Evolutionary conservation across 1,284 basidiomycete genomes (phyloP), one percentile per base, ranked within the genome.

Genomic region (Naganishia liquefaciens): DNA sequence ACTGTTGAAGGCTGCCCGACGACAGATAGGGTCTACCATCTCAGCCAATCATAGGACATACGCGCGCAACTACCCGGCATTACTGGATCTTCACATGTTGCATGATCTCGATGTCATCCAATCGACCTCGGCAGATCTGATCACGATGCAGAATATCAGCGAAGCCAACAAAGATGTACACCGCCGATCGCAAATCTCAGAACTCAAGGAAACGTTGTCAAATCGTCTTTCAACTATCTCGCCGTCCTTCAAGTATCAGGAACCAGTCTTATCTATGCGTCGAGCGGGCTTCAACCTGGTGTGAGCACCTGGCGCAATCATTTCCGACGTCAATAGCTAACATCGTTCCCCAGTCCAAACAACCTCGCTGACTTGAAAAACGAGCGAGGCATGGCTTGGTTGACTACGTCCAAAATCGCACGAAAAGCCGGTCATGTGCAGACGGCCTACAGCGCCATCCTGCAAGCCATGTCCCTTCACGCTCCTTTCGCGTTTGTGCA

Each of bases 391-490:
- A 84, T 84, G 57, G 86, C 91, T 1, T 99, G 96, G 96, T 85
- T 99, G 17, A 83, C 86, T 21, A 97, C 91, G 64, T 89, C 94
- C 19, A 98, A 96, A 76, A 93, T 94, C 66, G 95, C 96, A 15
- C 84, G 96, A 55, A 97, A 96, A 75, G 91, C 93, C 0, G 90
- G 91, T 0, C 95, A 99, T 76, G 88, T 87, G 81, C 96, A 99
- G 80, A 97, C 95, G 0, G 93, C 96, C 2, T 99, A 99, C 75
- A 97, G 91, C 72, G 94, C 96, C 1, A 87, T 92, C 62, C 83
- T 99, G 0, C 96, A 99, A 78, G 92, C 93, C 0, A 85, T 87
- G 63, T 88, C 93, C 73, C 85, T 83, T 69, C 83, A 87, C 39
- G 85, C 88, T 0, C 84, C 85, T 0, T 93, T 90, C 72, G 87